Percentiles rank a stretch among this genome's conserved stretches.
phyloP scores from a whole-genome alignment of 75 land plant genomes.

The Cryptomeria japonica region DNA sequence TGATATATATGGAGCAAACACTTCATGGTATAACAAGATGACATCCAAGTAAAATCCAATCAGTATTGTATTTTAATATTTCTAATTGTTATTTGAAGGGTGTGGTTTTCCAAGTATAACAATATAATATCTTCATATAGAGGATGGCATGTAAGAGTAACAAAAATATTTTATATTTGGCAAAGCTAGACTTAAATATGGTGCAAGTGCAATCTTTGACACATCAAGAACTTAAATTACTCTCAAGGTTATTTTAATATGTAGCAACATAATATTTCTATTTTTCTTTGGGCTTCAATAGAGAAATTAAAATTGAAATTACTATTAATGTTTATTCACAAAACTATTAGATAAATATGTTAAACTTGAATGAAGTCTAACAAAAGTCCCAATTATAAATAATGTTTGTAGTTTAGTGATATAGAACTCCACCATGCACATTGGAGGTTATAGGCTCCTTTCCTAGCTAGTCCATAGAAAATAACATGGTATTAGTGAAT shows the following conservation, averaged over 20 bases:
- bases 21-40: not conserved
- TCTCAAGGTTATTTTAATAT: slow-evolving; percentile 15
- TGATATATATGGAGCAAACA: not conserved
- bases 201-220: slow-evolving; percentile 18
- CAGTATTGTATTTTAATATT: not conserved
- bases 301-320: slow-evolving; percentile 17
- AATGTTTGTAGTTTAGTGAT: too few species aligned
- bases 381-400: too few species aligned
- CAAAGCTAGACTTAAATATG: slow-evolving; percentile 27
- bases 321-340: not conserved
- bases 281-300: slow-evolving; percentile 16
- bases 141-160: not conserved
- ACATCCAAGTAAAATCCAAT: not conserved
- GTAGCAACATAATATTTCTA: not conserved
- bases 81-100: not conserved
- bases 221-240: slow-evolving; percentile 13
- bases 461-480: too few species aligned
- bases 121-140: not conserved
- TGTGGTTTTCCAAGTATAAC: not conserved
- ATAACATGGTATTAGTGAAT: too few species aligned
- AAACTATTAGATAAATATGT: too few species aligned
- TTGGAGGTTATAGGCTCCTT: too few species aligned
- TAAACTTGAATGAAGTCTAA: not conserved
- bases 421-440: too few species aligned
- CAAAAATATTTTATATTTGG: slow-evolving; percentile 12